These are phyloP conservation scores for Nitzschia palea DNA, from an alignment of 108 stramenopile species.

Conservation along the genomic window DNA sequence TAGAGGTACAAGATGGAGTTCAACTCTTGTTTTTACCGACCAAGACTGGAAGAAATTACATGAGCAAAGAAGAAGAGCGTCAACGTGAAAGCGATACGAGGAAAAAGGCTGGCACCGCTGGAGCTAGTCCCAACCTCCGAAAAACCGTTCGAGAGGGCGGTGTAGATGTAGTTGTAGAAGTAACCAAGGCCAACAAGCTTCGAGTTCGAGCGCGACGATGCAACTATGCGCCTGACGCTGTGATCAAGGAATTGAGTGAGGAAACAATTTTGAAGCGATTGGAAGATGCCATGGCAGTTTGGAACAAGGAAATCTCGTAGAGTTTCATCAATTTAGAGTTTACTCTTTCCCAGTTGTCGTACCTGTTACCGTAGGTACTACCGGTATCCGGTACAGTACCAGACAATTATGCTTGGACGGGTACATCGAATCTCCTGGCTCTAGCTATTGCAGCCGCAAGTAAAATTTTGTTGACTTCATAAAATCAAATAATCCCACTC, in stretches of 20 bases:
- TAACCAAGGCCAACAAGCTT: constrained; percentile 36
- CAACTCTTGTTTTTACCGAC: constrained; percentile 71
- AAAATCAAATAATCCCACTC: no score
- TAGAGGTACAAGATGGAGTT: constrained; percentile 45
- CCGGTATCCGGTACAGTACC: no score
- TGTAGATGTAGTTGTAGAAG: constrained; percentile 74
- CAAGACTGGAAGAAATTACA: constrained; percentile 68
- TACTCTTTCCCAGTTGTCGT: no score
- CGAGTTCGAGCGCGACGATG: constrained; percentile 79
- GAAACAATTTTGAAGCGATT: constrained; percentile 65
- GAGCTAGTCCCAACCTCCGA: background rate
- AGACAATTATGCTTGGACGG: no score
- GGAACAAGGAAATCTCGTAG: constrained; percentile 37
- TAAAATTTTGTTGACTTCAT: no score
- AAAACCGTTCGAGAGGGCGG: constrained; percentile 60
- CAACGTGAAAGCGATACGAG: constrained; percentile 28
- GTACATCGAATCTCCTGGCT: no score
- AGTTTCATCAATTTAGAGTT: no score
- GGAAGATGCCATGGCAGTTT: constrained; percentile 60
- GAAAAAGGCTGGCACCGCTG: background rate
- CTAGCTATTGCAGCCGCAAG: no score
- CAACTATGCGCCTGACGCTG: constrained; percentile 69
- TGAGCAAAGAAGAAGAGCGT: constrained; percentile 60
- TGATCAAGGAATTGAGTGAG: constrained; percentile 81
- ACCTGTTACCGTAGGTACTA: no score